Evolutionary conservation across 768 basidiomycete species (phyloP).

Genomic region (Mycena pura): DNA sequence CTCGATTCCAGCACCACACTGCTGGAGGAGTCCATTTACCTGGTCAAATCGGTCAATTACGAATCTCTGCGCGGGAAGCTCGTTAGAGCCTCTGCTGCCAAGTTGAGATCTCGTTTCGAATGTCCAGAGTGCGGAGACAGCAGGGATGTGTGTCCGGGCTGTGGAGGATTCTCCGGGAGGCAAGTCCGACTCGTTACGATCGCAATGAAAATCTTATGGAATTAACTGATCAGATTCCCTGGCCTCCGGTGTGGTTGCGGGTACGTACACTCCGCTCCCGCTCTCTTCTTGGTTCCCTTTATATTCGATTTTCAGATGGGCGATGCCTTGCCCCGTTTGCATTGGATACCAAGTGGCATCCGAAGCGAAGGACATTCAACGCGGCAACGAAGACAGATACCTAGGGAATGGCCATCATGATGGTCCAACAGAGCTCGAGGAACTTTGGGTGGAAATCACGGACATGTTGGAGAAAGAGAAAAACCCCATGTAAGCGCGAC

Average conservation of each 20-base stretch:
- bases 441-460: constrained; percentile 8
- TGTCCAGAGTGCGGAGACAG: constrained; percentile 12
- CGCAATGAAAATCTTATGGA: neutral
- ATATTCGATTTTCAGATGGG: neutral
- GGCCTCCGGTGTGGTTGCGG: constrained; percentile 1
- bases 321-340: constrained; percentile 16
- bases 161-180: constrained; percentile 1
- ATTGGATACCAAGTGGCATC: constrained; percentile 11
- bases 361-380: neutral
- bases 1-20: neutral
- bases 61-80: constrained; percentile 7
- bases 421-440: neutral
- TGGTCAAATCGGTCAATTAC: neutral
- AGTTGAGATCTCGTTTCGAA: neutral
- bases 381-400: too few relatives aligned
- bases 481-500: too few relatives aligned
- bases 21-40: neutral
- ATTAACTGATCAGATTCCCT: neutral
- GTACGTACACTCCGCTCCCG: neutral
- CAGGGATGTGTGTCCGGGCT: constrained; percentile 13
- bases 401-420: too few relatives aligned
- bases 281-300: too few relatives aligned
- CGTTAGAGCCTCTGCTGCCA: neutral
- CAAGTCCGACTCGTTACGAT: neutral
- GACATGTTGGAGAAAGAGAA: constrained; percentile 8